phyloP scores from a whole-genome alignment of 2,329 filamentous ascomycete genomes.

The Ophiocordyceps sinensis region DNA sequence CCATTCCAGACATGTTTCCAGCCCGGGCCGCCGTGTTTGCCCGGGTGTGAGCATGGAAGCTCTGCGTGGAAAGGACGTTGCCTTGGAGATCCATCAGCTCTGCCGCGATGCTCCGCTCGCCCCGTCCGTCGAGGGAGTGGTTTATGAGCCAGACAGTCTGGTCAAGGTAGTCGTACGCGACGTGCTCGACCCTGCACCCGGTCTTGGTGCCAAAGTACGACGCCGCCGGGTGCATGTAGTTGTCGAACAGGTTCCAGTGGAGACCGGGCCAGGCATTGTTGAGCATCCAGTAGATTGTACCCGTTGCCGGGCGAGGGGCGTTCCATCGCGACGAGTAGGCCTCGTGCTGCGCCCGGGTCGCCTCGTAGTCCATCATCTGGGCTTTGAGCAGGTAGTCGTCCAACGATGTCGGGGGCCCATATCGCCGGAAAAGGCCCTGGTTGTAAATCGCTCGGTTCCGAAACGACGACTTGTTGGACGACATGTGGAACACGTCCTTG shows the following conservation, averaged over 20 bases:
- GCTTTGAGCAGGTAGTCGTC: slow-evolving; percentile 45
- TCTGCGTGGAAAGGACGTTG: slow-evolving; percentile 19
- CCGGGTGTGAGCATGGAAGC: slow-evolving; percentile 17
- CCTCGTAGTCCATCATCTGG: slow-evolving; percentile 51
- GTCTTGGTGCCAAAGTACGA: slow-evolving; percentile 45
- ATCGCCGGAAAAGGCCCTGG: slow-evolving; percentile 31
- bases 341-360: slow-evolving; percentile 44
- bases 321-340: slow-evolving; percentile 37
- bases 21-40: slow-evolving; percentile 28
- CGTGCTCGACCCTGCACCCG: slow-evolving; percentile 33
- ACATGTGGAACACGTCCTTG: slow-evolving; percentile 45
- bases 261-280: slow-evolving; percentile 50
- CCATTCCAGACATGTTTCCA: slow-evolving; percentile 8
- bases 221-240: slow-evolving; percentile 42
- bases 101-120: slow-evolving; percentile 26
- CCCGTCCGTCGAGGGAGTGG: slow-evolving; percentile 25
- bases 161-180: slow-evolving; percentile 37
- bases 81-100: slow-evolving; percentile 37
- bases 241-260: slow-evolving; percentile 52
- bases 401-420: slow-evolving; percentile 34
- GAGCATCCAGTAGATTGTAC: slow-evolving; percentile 53
- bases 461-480: slow-evolving; percentile 38
- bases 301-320: slow-evolving; percentile 37
- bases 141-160: slow-evolving; percentile 38
- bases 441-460: slow-evolving; percentile 44